A percentile compares a stretch with the other conserved stretches of the same genome.
Evolutionary conservation across 257 asterid genomes (phyloP).

Genomic region (Henckelia pumila): DNA sequence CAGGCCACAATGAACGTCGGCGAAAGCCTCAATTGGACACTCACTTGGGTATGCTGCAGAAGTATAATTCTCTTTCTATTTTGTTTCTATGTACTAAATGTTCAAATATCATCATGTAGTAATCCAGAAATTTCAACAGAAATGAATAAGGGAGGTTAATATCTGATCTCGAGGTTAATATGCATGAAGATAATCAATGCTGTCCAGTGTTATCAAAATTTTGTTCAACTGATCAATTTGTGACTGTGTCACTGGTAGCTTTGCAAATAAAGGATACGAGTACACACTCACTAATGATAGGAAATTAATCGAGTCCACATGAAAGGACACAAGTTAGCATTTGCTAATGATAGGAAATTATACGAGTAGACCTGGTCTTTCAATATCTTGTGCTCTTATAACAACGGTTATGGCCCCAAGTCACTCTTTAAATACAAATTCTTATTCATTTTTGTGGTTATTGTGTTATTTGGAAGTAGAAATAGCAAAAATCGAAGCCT

Average conservation of each 20-base stretch:
- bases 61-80: not conserved
- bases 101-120: not conserved
- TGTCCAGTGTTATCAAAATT: not conserved
- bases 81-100: not conserved
- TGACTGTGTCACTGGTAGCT: not conserved
- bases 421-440: not conserved
- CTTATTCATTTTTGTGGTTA: not conserved
- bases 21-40: conserved; percentile 53
- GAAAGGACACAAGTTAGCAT: not conserved
- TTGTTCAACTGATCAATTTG: no score
- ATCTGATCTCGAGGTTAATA: not conserved
- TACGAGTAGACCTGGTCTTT: not conserved
- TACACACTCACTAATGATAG: not conserved
- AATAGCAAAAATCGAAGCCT: not conserved
- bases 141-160: not conserved
- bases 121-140: not conserved
- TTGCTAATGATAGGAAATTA: not conserved
- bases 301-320: not conserved
- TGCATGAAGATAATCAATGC: not conserved
- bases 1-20: conserved; percentile 69
- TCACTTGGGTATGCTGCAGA: conserved; percentile 28
- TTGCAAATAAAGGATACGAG: not conserved
- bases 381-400: not conserved
- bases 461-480: not conserved
- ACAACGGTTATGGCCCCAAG: not conserved